Evolutionary conservation across 768 basidiomycete genomes (phyloP), one percentile per base, ranked within the genome.

Genomic region (Kwoniella newhampshirensis): DNA sequence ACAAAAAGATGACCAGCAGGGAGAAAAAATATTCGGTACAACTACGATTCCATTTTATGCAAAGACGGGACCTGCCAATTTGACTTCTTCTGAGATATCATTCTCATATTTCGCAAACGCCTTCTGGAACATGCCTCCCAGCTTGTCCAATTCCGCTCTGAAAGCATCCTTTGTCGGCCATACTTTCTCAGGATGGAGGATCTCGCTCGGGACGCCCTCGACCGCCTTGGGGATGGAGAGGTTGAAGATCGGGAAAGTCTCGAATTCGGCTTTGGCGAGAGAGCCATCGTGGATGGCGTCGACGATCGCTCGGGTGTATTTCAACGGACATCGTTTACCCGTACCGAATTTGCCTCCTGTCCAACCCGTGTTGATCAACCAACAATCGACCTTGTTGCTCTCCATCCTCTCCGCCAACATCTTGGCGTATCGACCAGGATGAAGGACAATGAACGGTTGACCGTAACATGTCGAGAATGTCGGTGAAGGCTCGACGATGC

Each of bases 401-500:
- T 86, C 79, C 93, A 99, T 98, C 70, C 88, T 85, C 65, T 90
- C 87, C 0, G 94, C 91, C 66, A 99, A 82, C 96, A 99, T 99
- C 77, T 87, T 83, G 39, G 96, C 94, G 78, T 99, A 99, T 61
- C 92, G 87, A 32, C 88, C 84, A 42, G 92, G 92, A 78, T 96
- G 94, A 54, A 96, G 88, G 66, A 97, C 87, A 76, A 99, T 97
- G 84, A 99, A 98, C n/a, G 96, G 96, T 39, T 93, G 91, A 66
- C 88, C 89, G 84, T 97, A 99, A 79, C 96, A 98, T 28, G 93
- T 97, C 18, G 92, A 96, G 84, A 99, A 99, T 39, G 96, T 98
- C 21, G 96, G 96, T 62, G 94, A 93, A 57, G 96, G 96, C 77
- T 99, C 96, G 42, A 96, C 82, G 26, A 99, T 89, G 74, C 94